These are phyloP conservation scores for Saccharum officinarum DNA, from an alignment of 176 grass and related monocot genomes.

Conservation along the genomic window DNA sequence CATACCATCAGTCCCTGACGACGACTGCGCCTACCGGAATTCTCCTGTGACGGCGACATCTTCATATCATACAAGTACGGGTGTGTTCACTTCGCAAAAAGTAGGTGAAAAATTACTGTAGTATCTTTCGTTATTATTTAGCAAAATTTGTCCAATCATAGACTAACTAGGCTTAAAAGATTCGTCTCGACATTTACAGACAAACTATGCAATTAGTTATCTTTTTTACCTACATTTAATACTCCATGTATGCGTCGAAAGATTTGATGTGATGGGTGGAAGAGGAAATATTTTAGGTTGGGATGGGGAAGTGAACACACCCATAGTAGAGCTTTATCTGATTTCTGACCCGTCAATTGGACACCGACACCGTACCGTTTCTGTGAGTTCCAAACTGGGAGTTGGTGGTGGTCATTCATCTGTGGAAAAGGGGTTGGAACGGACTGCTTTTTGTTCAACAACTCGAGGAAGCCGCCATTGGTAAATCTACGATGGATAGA, in stretches of 20 bases:
- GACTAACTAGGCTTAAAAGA: too few relatives aligned
- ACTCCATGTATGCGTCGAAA: too few relatives aligned
- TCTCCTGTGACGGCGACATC: not conserved
- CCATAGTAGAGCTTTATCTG: not conserved
- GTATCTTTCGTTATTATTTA: too few relatives aligned
- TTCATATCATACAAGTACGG: not conserved
- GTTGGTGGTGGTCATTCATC: not conserved
- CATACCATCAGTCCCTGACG: not conserved
- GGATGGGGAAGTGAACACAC: too few relatives aligned
- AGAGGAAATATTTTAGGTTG: too few relatives aligned
- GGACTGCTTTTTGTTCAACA: not conserved
- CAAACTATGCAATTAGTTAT: too few relatives aligned
- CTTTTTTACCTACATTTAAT: too few relatives aligned
- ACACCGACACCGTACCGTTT: not conserved
- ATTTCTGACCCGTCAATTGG: not conserved
- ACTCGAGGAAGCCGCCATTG: not conserved
- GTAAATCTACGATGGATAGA: not conserved
- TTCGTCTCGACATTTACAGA: too few relatives aligned
- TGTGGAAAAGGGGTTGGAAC: not conserved
- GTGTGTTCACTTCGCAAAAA: too few relatives aligned
- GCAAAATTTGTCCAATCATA: too few relatives aligned
- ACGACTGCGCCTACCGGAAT: not conserved
- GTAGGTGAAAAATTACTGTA: too few relatives aligned
- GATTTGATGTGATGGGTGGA: too few relatives aligned
- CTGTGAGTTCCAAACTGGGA: not conserved